Percentiles rank a stretch among this genome's conserved stretches.
phyloP scores from a whole-genome alignment of 257 asterid genomes.

The Mentha longifolia region DNA sequence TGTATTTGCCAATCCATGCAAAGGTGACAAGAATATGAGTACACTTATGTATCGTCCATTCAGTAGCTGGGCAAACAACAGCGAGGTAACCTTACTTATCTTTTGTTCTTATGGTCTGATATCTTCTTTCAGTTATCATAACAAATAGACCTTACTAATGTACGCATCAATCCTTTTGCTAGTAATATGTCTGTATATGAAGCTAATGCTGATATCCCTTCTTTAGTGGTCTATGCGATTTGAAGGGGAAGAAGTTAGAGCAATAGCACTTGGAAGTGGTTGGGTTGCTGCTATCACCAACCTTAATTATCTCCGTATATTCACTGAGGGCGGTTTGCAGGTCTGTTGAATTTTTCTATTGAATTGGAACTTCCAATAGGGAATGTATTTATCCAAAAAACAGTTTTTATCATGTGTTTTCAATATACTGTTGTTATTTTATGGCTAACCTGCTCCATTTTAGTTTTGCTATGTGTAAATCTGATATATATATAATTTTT shows the following conservation, averaged over 20 bases:
- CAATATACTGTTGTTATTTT: conserved; percentile 10
- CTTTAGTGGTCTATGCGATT: conserved; percentile 97
- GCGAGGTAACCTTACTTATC: conserved; percentile 69
- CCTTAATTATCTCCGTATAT: conserved; percentile 86
- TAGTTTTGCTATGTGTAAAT: conserved; percentile 17
- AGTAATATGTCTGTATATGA: conserved; percentile 12
- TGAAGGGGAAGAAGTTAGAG: conserved; percentile 95
- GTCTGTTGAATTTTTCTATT: conserved; percentile 45
- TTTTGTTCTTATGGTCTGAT: conserved; percentile 24
- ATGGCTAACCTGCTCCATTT: conserved; percentile 15
- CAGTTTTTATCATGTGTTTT: background rate
- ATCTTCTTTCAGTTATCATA: conserved; percentile 22
- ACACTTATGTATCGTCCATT: conserved; percentile 96
- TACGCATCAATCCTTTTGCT: conserved; percentile 10
- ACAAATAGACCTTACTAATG: conserved; percentile 13
- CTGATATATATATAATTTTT: conserved; percentile 34
- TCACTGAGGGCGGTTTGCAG: conserved; percentile 92
- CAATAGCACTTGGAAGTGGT: conserved; percentile 81
- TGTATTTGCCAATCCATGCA: conserved; percentile 94
- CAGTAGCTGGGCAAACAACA: conserved; percentile 92
- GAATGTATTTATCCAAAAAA: background rate
- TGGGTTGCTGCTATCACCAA: conserved; percentile 97
- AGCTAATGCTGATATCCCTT: conserved; percentile 35
- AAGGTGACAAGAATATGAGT: conserved; percentile 95
- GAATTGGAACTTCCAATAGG: conserved; percentile 4